Conservation (phyloP, 2,329 filamentous ascomycete genomes). For the Alternaria sp. region DNA sequence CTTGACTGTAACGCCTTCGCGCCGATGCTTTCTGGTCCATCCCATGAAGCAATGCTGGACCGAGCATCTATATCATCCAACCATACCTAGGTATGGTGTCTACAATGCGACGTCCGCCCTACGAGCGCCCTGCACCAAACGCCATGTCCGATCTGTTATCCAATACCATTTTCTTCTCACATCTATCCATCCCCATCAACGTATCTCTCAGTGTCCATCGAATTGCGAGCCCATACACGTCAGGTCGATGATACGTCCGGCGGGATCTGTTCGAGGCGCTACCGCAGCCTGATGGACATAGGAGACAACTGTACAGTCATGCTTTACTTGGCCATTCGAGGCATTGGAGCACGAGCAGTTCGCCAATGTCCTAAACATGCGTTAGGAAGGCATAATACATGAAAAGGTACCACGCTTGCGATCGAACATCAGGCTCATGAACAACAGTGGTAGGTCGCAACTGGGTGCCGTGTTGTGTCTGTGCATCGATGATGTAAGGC, state of each 20-base stretch:
- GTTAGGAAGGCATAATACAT: not conserved
- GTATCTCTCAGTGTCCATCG: not conserved
- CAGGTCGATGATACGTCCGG: not conserved
- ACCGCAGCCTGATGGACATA: not conserved
- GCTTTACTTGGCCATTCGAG: not conserved
- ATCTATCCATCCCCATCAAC: not conserved
- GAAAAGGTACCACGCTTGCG: not conserved
- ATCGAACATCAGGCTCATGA: not conserved
- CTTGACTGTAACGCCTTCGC: not conserved
- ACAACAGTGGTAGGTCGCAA: not conserved
- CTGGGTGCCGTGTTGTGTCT: not conserved
- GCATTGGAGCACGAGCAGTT: not conserved
- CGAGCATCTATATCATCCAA: not conserved
- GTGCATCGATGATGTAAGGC: not conserved
- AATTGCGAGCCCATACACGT: constrained; percentile 2
- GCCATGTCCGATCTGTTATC: not conserved
- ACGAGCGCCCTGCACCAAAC: not conserved
- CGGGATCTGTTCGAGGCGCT: not conserved
- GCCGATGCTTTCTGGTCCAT: not conserved
- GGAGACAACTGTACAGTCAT: constrained; percentile 1
- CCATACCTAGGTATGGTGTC: not conserved
- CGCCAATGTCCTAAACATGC: not conserved
- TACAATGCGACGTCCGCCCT: not conserved
- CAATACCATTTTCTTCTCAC: not conserved
- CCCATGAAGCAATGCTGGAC: not conserved